Evolutionary conservation across 176 grass and related monocot genomes (phyloP).

Genomic region (Sorghum bicolor): DNA sequence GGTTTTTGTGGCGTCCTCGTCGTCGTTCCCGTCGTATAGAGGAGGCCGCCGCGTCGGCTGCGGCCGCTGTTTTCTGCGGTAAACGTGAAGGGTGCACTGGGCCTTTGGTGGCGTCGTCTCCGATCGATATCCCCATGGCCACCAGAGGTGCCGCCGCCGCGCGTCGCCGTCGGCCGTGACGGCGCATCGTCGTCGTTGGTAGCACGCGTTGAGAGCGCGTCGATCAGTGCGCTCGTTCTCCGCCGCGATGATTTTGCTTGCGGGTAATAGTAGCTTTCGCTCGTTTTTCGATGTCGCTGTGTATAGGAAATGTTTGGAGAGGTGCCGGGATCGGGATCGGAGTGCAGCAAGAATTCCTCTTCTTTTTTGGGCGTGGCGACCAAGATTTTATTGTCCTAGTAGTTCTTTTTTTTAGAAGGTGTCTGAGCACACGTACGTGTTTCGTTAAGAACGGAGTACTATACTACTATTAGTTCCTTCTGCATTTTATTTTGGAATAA

Average conservation of each 20-base stretch:
- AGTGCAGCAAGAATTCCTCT: not conserved
- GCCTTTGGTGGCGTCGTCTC: conserved; percentile 22
- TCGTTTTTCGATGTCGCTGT: not conserved
- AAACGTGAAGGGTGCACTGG: conserved; percentile 10
- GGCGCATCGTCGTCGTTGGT: conserved; percentile 11
- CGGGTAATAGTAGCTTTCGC: not conserved
- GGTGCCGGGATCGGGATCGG: not conserved
- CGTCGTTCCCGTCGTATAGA: not conserved
- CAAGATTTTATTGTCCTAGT: not conserved
- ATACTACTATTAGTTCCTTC: not conserved
- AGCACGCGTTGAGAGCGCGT: not conserved
- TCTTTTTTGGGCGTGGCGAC: not conserved
- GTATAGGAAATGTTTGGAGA: not conserved
- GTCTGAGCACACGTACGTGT: not conserved
- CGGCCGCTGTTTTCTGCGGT: not conserved
- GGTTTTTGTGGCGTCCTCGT: not conserved
- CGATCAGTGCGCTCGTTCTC: not conserved
- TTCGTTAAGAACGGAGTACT: not conserved
- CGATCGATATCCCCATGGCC: conserved; percentile 38
- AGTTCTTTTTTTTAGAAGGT: not conserved
- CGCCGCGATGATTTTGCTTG: conserved; percentile 2
- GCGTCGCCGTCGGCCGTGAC: not conserved
- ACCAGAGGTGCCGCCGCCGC: not conserved
- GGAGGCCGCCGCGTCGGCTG: not conserved
- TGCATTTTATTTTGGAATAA: not conserved